Evolutionary conservation across 257 asterid species (phyloP).

Genomic region (Solanum gandarillasii): DNA sequence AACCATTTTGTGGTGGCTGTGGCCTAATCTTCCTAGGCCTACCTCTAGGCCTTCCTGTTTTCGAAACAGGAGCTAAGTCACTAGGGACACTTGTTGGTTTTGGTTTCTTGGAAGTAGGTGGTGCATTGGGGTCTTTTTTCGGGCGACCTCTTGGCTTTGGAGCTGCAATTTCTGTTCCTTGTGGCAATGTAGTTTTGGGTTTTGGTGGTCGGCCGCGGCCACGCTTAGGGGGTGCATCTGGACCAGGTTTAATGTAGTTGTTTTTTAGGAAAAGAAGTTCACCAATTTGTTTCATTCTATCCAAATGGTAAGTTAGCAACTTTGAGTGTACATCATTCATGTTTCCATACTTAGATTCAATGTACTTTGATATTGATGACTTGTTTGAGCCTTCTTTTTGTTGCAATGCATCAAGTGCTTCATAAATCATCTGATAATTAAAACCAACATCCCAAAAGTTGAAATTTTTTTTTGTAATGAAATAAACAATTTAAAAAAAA

Average conservation of each 20-base stretch:
- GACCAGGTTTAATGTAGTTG: conserved; percentile 61
- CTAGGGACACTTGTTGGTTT: conserved; percentile 25
- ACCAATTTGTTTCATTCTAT: conserved; percentile 54
- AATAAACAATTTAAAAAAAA: background rate
- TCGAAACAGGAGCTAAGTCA: conserved; percentile 7
- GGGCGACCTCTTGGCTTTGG: conserved; percentile 74
- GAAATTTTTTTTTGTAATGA: background rate
- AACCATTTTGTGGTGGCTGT: conserved; percentile 33
- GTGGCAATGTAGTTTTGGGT: conserved; percentile 40
- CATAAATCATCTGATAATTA: conserved; percentile 57
- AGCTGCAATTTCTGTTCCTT: conserved; percentile 14
- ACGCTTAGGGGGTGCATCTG: conserved; percentile 50
- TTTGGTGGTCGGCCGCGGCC: conserved; percentile 86
- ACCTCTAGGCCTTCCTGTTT: conserved; percentile 67
- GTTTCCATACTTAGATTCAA: conserved; percentile 63
- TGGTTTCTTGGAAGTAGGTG: conserved; percentile 61
- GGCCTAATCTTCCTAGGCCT: conserved; percentile 70
- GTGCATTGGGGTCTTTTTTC: conserved; percentile 60
- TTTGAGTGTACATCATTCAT: conserved; percentile 62
- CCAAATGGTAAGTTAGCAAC: conserved; percentile 41
- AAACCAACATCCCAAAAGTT: background rate
- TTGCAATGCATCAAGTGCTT: conserved; percentile 59
- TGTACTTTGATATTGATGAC: conserved; percentile 60
- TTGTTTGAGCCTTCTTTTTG: conserved; percentile 67
- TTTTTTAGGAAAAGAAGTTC: conserved; percentile 62